Evolutionary conservation across 2,329 filamentous ascomycete genomes (phyloP), one percentile per base, ranked within the genome.

Genomic region (Fusarium anguioides): DNA sequence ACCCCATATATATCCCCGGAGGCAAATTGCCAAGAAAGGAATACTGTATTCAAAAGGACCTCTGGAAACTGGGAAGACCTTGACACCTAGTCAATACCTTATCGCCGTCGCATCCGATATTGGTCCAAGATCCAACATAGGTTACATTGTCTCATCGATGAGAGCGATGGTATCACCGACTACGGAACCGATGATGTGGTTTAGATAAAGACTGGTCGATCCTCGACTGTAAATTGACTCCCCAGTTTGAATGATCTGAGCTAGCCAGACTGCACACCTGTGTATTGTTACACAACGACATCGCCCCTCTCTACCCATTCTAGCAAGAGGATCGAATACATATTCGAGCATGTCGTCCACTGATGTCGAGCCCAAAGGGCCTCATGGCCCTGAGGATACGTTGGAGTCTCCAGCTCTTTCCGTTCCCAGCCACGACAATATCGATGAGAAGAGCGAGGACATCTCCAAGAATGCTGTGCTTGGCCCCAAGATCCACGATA

Each of bases 391-490:
- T 27, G 41, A 58, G 5, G 42, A 48, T 14, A 33, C 21, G 21
- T n/a, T 60, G 4, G 59, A 63, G 36, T 42, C 59, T 20, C 56
- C 59, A 12, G 49, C 74, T 45, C 64, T 75, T 37, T 47, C 72
- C 11, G 67, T 49, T 6, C 31, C 59, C 6, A 64, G 60, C 47
- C 31, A 49, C 9, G 57, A 64, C 1, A 35, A 33, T 15, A 5
- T 57, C 36, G 62, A 71, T 9, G 68, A 71, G 58, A 71, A 71
- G 50, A 41, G 31, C 10, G 11, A 29, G 10, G 46, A 39, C 24
- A 26, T n/a, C 7, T 24, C 46, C n/a, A 56, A 66, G 15, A 41
- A 54, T 9, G 42, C 41, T 21, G 48, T 49, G 4, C 49, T 44
- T 21, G 31, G 36, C 4, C 18, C 46, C 6, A 49, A 60, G 10